Evolutionary conservation across 2,329 filamentous ascomycete genomes (phyloP).

Genomic region (Coniochaeta sp.): DNA sequence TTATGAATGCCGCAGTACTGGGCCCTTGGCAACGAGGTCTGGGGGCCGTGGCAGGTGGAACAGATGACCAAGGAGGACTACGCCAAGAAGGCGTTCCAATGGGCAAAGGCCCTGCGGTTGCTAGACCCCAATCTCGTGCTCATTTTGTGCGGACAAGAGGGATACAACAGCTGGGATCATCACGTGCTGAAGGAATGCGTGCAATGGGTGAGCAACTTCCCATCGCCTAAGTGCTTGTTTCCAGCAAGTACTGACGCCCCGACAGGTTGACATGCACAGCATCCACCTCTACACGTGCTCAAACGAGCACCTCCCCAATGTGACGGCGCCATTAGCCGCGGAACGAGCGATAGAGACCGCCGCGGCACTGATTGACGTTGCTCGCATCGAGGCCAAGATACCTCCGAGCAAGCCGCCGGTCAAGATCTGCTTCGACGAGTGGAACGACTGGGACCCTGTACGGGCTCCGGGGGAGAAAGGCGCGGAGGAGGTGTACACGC

Average conservation of each 20-base stretch:
- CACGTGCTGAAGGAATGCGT: constrained; percentile 65
- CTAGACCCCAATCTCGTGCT: constrained; percentile 61
- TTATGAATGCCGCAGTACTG: constrained; percentile 52
- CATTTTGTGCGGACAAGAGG: constrained; percentile 69
- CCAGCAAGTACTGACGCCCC: background rate
- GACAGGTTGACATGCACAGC: constrained; percentile 63
- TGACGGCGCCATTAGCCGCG: constrained; percentile 58
- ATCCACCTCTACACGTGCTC: constrained; percentile 72
- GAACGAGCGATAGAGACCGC: constrained; percentile 69
- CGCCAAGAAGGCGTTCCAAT: constrained; percentile 60
- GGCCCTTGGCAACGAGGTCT: constrained; percentile 73
- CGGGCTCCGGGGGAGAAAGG: constrained; percentile 65
- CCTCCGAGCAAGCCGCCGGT: constrained; percentile 52
- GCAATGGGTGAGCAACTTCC: constrained; percentile 32
- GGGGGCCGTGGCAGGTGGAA: constrained; percentile 60
- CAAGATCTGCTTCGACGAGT: constrained; percentile 77
- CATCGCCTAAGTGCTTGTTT: background rate
- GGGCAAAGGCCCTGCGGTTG: constrained; percentile 66
- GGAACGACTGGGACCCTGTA: constrained; percentile 75
- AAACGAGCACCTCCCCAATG: constrained; percentile 39
- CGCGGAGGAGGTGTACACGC: constrained; percentile 66
- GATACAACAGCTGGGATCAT: constrained; percentile 63
- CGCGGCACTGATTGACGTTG: constrained; percentile 63
- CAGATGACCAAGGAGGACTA: constrained; percentile 65
- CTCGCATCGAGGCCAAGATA: constrained; percentile 60